These are phyloP conservation scores for Purshia tridentata DNA, from an alignment of 306 rosid species.

Conservation along the genomic window DNA sequence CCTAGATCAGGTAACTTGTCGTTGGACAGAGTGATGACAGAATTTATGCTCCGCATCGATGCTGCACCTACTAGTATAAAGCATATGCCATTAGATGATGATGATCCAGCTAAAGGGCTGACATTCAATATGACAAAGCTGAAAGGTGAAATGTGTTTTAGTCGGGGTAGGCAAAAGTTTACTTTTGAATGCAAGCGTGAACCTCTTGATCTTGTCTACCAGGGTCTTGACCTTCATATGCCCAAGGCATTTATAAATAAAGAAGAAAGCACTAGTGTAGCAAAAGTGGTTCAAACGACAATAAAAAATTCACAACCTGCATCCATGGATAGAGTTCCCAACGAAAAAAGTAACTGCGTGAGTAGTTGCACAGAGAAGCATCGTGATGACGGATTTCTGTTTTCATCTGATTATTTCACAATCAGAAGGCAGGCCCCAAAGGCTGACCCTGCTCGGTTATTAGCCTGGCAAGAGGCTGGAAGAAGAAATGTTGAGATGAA, in stretches of 20 bases:
- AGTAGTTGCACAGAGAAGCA: constrained; percentile 66
- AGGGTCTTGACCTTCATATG: constrained; percentile 89
- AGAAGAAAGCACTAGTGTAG: constrained; percentile 61
- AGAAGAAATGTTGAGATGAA: constrained; percentile 88
- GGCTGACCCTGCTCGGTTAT: constrained; percentile 88
- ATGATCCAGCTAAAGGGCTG: constrained; percentile 98
- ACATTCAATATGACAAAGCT: constrained; percentile 75
- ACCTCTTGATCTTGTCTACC: constrained; percentile 87
- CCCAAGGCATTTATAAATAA: constrained; percentile 66
- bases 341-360: constrained; percentile 50
- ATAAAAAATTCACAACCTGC: constrained; percentile 66
- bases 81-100: constrained; percentile 88
- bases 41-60: constrained; percentile 90
- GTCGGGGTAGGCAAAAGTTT: constrained; percentile 92
- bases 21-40: constrained; percentile 96
- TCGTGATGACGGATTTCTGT: constrained; percentile 87
- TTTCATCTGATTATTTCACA: constrained; percentile 94
- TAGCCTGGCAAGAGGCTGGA: constrained; percentile 98
- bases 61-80: constrained; percentile 75
- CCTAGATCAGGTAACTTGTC: constrained; percentile 93
- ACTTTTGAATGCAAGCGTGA: constrained; percentile 92
- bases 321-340: constrained; percentile 53
- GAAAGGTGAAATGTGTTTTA: constrained; percentile 71
- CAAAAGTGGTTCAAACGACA: constrained; percentile 76
- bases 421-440: constrained; percentile 91